Conservation (phyloP, 768 basidiomycete species). For the Imleria badia region DNA sequence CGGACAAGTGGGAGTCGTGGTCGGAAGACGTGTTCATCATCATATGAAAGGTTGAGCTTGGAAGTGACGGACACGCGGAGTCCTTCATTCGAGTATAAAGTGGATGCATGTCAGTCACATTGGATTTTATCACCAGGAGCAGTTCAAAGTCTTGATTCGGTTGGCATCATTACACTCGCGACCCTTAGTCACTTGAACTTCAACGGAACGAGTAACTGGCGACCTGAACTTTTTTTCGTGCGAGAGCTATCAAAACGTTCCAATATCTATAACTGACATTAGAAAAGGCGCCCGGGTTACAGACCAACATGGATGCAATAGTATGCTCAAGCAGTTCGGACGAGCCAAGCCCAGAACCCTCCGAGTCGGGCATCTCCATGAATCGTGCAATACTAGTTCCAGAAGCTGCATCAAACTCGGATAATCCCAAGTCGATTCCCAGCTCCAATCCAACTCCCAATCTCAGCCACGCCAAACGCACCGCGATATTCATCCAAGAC, state of each 20-base stretch:
- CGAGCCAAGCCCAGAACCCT: background rate
- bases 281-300: background rate
- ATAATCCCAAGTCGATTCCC: background rate
- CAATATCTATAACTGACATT: background rate
- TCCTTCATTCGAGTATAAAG: too few relatives aligned
- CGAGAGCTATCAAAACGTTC: background rate
- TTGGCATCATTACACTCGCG: background rate
- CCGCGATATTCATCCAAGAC: constrained; percentile 57
- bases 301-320: background rate
- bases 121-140: too few relatives aligned
- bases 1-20: too few relatives aligned
- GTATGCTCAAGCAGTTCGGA: background rate
- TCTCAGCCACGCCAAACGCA: constrained; percentile 12
- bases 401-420: background rate
- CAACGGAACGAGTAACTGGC: too few relatives aligned
- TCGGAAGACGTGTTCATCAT: too few relatives aligned
- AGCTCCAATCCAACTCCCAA: background rate
- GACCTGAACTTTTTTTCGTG: too few relatives aligned
- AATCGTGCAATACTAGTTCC: background rate
- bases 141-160: background rate
- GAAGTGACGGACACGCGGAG: too few relatives aligned
- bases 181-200: too few relatives aligned
- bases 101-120: too few relatives aligned
- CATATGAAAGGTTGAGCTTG: too few relatives aligned
- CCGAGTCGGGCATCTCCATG: background rate